phyloP scores from a whole-genome alignment of 106 monocot species.

The Phalaenopsis equestris region DNA sequence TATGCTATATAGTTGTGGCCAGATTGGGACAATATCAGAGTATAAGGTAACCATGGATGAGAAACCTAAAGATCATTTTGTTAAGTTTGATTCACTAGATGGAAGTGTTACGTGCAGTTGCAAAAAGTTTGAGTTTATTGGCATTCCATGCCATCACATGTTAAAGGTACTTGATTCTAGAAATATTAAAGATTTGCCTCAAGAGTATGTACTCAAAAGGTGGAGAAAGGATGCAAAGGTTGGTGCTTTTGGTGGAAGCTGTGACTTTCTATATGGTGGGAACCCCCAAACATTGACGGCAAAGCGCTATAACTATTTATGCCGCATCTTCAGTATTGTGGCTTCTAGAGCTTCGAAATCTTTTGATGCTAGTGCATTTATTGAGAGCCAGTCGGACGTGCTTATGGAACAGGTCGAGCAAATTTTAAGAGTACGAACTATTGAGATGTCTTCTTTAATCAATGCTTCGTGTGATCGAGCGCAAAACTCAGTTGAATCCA shows the following conservation, averaged over 20 bases:
- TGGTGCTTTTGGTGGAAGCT: slow-evolving; percentile 18
- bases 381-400: slow-evolving; percentile 41
- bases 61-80: slow-evolving; percentile 35
- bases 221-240: slow-evolving; percentile 67
- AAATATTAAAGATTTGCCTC: slow-evolving; percentile 69
- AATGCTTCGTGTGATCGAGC: slow-evolving; percentile 18
- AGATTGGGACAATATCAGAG: slow-evolving; percentile 36
- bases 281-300: slow-evolving; percentile 26
- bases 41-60: slow-evolving; percentile 48
- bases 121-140: slow-evolving; percentile 60
- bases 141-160: slow-evolving; percentile 62
- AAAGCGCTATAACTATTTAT: slow-evolving; percentile 44
- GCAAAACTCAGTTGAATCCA: slow-evolving; percentile 29
- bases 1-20: slow-evolving; percentile 38
- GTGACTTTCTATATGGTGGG: slow-evolving; percentile 15
- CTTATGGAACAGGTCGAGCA: slow-evolving; percentile 52
- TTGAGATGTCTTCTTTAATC: slow-evolving; percentile 28
- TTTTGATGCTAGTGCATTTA: slow-evolving; percentile 35
- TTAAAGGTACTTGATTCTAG: slow-evolving; percentile 63
- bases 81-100: slow-evolving; percentile 48
- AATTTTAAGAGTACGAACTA: slow-evolving; percentile 26
- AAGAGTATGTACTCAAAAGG: slow-evolving; percentile 49
- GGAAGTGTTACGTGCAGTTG: slow-evolving; percentile 44
- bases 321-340: slow-evolving; percentile 42
- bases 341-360: slow-evolving; percentile 43